These are phyloP conservation scores for Trametes sp. DNA, from an alignment of 1,284 basidiomycete species.

Conservation along the genomic window DNA sequence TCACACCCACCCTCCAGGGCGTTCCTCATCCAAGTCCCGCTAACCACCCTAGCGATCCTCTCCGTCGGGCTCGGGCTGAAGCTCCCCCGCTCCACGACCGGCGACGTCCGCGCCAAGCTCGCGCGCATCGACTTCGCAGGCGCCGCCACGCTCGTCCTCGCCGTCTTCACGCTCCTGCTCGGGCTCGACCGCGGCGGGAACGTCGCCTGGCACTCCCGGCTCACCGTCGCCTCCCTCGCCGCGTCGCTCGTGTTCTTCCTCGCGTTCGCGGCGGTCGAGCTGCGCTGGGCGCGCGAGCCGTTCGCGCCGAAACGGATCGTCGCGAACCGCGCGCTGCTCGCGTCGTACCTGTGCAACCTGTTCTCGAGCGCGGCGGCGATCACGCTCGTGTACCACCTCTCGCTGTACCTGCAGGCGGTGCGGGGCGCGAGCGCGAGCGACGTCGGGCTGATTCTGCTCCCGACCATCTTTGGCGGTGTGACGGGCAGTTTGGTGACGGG, in stretches of 20 bases:
- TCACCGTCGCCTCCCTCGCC: slow-evolving; percentile 40
- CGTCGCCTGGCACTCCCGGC: slow-evolving; percentile 55
- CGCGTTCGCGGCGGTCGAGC: slow-evolving; percentile 46
- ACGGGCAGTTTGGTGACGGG: slow-evolving; percentile 59
- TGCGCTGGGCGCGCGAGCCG: slow-evolving; percentile 59
- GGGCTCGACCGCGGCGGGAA: slow-evolving; percentile 67
- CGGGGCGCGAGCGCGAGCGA: slow-evolving; percentile 51
- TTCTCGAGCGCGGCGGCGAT: slow-evolving; percentile 57
- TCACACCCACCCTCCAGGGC: slow-evolving; percentile 46
- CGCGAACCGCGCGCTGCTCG: slow-evolving; percentile 55
- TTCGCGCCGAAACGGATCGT: slow-evolving; percentile 65
- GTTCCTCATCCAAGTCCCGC: slow-evolving; percentile 65
- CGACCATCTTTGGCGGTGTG: slow-evolving; percentile 54
- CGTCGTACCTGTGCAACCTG: slow-evolving; percentile 65
- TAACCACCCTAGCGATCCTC: slow-evolving; percentile 58
- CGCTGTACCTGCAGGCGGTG: slow-evolving; percentile 67
- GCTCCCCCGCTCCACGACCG: slow-evolving; percentile 50
- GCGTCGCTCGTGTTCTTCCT: slow-evolving; percentile 31
- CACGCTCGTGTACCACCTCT: slow-evolving; percentile 58
- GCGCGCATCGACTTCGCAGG: slow-evolving; percentile 67
- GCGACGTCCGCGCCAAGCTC: slow-evolving; percentile 54
- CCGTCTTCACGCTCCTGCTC: slow-evolving; percentile 61
- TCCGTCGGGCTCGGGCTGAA: slow-evolving; percentile 58
- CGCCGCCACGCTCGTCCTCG: slow-evolving; percentile 56
- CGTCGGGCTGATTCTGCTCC: slow-evolving; percentile 59